Conservation (phyloP, 2,329 filamentous ascomycete genomes). For the Myrmaecium sp. region DNA sequence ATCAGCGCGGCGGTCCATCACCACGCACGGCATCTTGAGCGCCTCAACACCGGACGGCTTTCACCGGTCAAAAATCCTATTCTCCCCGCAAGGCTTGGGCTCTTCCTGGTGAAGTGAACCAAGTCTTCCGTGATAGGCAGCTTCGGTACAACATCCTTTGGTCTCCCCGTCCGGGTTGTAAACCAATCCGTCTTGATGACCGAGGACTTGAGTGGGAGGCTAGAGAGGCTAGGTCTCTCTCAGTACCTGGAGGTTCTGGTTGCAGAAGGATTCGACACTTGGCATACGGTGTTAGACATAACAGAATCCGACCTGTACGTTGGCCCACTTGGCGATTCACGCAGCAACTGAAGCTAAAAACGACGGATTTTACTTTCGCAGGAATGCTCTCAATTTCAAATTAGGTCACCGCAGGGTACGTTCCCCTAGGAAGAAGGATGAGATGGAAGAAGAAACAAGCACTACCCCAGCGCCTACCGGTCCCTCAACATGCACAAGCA, state of each 20-base stretch:
- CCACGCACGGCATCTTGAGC: no score
- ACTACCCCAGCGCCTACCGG: no score
- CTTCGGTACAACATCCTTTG: neutral
- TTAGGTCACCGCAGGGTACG: conserved; percentile 64
- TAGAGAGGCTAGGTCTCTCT: conserved; percentile 60
- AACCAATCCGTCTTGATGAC: conserved; percentile 46
- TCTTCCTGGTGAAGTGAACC: no score
- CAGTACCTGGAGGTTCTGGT: conserved; percentile 60
- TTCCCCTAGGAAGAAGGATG: no score
- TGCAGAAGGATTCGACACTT: conserved; percentile 69
- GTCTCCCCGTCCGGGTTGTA: neutral
- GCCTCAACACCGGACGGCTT: no score
- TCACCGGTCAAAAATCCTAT: no score
- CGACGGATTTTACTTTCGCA: conserved; percentile 17
- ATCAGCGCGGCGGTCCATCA: no score
- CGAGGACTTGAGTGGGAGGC: conserved; percentile 46
- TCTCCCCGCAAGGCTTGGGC: no score
- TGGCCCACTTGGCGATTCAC: neutral
- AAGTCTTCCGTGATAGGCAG: no score
- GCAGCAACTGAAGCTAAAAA: no score
- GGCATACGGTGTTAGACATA: conserved; percentile 70
- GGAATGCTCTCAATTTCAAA: conserved; percentile 59
- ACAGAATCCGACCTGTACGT: conserved; percentile 66
- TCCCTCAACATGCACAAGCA: neutral
- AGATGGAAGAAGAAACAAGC: no score